Conservation (phyloP, 257 asterid species). For the Gynochthodes officinalis region DNA sequence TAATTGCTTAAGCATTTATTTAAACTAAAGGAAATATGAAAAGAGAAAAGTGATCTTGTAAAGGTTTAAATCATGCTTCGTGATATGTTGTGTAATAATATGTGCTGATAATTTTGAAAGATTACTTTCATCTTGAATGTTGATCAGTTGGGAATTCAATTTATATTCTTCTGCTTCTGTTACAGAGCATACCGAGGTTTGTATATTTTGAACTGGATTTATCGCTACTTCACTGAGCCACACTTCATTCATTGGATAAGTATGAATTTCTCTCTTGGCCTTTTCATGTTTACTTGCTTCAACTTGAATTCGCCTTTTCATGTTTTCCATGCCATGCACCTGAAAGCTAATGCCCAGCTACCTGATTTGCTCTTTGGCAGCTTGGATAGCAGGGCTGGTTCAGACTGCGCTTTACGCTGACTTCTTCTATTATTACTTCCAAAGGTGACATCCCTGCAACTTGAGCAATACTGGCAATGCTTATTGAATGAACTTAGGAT, state of each 20-base stretch:
- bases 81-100: not conserved
- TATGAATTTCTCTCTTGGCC: conserved; percentile 31
- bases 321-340: not conserved
- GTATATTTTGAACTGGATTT: conserved; percentile 83
- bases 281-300: not conserved
- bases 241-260: conserved; percentile 86
- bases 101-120: not conserved
- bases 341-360: not conserved
- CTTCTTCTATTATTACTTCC: conserved; percentile 89
- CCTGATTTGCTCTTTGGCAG: conserved; percentile 34
- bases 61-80: not conserved
- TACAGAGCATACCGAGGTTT: conserved; percentile 79
- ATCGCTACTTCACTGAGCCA: conserved; percentile 89
- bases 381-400: conserved; percentile 77
- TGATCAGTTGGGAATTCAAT: not conserved
- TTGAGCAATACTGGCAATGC: not conserved
- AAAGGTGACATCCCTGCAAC: conserved; percentile 40
- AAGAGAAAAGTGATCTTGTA: not conserved
- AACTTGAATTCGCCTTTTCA: not conserved
- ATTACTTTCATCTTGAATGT: not conserved
- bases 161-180: conserved; percentile 12
- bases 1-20: not conserved
- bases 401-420: conserved; percentile 81
- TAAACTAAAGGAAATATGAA: not conserved
- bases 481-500: not conserved